Evolutionary conservation across 306 rosid species (phyloP).

Genomic region (Gynostemma pentaphyllum): DNA sequence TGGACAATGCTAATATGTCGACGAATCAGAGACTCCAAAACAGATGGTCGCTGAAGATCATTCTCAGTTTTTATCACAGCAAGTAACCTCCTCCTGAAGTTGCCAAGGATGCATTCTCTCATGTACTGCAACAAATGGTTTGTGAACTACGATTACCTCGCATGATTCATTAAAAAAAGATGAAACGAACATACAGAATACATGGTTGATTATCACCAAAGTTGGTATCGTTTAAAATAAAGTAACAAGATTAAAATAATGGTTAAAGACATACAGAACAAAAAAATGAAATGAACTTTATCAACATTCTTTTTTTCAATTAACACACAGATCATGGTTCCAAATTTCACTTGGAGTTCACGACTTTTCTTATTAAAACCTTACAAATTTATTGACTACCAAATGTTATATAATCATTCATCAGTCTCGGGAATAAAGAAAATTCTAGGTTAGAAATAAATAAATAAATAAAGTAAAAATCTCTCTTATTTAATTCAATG

Average conservation of each 20-base stretch:
- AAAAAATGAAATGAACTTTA: background rate
- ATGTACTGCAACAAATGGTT: slow-evolving; percentile 65
- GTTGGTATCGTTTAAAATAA: background rate
- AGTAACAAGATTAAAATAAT: background rate
- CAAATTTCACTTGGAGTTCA: background rate
- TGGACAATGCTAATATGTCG: slow-evolving; percentile 84
- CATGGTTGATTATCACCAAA: background rate
- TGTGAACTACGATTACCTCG: slow-evolving; percentile 12
- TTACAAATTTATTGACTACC: background rate
- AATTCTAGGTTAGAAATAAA: no score
- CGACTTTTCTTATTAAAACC: background rate
- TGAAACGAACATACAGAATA: no score
- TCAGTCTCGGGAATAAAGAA: no score
- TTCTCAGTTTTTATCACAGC: slow-evolving; percentile 85
- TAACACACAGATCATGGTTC: background rate
- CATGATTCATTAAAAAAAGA: background rate
- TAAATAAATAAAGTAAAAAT: no score
- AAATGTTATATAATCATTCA: background rate
- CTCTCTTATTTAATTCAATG: no score
- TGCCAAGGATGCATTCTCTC: slow-evolving; percentile 98
- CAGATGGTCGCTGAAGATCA: slow-evolving; percentile 94
- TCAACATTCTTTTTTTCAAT: background rate
- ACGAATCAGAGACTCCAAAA: slow-evolving; percentile 67
- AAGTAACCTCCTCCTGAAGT: slow-evolving; percentile 95
- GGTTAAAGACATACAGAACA: background rate